Base-by-base conservation (phyloP, 2,329 filamentous ascomycete species). In the Fusarium mexicanum region DNA sequence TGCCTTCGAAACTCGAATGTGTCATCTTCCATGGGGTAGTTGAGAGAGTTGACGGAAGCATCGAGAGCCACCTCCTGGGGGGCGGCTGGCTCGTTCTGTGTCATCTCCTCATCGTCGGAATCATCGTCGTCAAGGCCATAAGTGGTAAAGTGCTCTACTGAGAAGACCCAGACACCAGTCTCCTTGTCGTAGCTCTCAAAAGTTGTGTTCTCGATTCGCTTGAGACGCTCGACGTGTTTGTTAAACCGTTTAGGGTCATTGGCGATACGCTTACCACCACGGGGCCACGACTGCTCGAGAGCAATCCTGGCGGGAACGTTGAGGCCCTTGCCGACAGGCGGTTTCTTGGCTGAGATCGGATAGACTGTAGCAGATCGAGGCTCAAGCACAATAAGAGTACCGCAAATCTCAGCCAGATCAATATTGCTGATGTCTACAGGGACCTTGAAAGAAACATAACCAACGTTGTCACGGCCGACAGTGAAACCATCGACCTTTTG, bases 81-180 rank as follows among this genome's bases (percentile, higher is more conserved):
- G 14, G 26, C 55, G 37, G 31, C 44, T 41, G 57, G 26, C 31
- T 62, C 68, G 11, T 53, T 63, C 53, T 72, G 59, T 6, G 67
- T 44, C 37, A 69, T 41, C n/a, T 79, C 72, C 76, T 90, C 90
- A 13, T 86, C 86, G 53, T 92, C 87, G 13, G 90, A 91, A 58
- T 93, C 92, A 35, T 94, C 93, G 60, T 91, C 90, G 46, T 93
- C 94, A 73, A 98, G 87, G 46, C 93, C 95, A 80, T 99, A 99
- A 3, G 95, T 98, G 3, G 96, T 98, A 82, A 97, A 99, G 82
- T 99, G 96, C 79, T 96, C 91, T n/a, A 99, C 96, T 16, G 87
- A 91, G 85, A 99, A 99, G 20, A 90, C 90, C 97, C 97, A 99
- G 53, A 93, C 89, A 60, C 96, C 96, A 60, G 91, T 95, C 4